Conservation (phyloP, 106 monocot genomes). For the Allium fistulosum region DNA sequence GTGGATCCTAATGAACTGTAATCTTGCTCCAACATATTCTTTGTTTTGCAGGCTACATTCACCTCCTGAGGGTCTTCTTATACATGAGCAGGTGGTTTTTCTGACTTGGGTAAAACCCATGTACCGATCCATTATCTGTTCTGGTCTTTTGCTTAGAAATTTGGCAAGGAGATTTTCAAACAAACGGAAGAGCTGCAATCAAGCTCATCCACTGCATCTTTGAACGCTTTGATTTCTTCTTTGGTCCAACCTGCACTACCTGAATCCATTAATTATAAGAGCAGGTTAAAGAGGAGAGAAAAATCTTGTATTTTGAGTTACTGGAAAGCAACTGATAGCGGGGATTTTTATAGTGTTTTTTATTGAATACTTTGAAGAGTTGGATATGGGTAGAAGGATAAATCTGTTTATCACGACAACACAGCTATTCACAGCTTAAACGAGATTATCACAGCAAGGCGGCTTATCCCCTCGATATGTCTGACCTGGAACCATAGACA, state of each 20-base stretch:
- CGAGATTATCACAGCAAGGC: too few species aligned
- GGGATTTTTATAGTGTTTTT: too few species aligned
- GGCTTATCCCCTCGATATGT: too few species aligned
- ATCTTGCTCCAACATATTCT: not conserved
- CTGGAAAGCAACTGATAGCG: too few species aligned
- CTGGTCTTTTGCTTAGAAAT: not conserved
- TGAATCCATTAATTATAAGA: not conserved
- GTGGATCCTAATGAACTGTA: not conserved
- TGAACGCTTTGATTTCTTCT: not conserved
- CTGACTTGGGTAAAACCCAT: not conserved
- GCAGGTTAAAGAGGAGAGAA: not conserved
- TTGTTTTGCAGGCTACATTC: not conserved
- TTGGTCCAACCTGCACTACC: not conserved
- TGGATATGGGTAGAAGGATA: too few species aligned
- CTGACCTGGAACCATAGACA: too few species aligned
- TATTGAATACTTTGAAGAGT: too few species aligned
- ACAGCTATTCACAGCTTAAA: too few species aligned
- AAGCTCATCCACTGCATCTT: not conserved
- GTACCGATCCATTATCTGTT: not conserved
- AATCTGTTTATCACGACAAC: too few species aligned
- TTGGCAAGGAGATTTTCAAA: not conserved
- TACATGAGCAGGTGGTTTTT: not conserved
- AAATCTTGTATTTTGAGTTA: too few species aligned
- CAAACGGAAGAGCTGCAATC: not conserved
- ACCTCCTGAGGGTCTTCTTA: not conserved